These are phyloP conservation scores for Diplodia corticola DNA, from an alignment of 2,329 filamentous ascomycete genomes.

Conservation along the genomic window DNA sequence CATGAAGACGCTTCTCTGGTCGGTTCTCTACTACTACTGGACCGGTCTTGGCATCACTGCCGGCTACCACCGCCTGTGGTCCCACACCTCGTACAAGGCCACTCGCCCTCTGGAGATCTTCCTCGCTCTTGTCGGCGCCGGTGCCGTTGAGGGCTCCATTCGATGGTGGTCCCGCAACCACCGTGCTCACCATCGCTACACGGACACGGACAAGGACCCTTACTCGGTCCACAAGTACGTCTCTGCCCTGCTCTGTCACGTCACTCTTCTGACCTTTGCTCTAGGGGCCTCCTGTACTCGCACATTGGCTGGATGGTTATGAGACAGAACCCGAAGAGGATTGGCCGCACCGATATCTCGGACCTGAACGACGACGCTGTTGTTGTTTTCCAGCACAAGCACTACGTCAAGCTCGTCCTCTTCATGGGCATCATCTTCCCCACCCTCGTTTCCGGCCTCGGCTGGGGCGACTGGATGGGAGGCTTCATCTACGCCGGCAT, in stretches of 20 bases:
- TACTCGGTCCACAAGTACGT: constrained; percentile 51
- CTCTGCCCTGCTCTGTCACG: neutral
- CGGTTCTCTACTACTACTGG: constrained; percentile 81
- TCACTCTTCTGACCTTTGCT: neutral
- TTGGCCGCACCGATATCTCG: constrained; percentile 53
- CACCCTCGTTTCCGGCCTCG: constrained; percentile 49
- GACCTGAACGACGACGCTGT: constrained; percentile 54
- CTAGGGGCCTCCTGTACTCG: constrained; percentile 49
- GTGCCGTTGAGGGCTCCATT: constrained; percentile 52
- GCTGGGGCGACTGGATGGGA: constrained; percentile 52
- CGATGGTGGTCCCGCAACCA: constrained; percentile 54
- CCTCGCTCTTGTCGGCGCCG: constrained; percentile 50
- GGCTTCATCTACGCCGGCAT: constrained; percentile 55
- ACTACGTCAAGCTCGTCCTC: constrained; percentile 51
- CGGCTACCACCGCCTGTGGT: constrained; percentile 75
- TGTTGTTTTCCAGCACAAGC: constrained; percentile 52
- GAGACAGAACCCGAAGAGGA: constrained; percentile 56
- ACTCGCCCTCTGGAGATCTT: constrained; percentile 48
- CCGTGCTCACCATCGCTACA: constrained; percentile 55
- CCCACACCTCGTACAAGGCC: constrained; percentile 51
- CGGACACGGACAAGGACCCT: constrained; percentile 55
- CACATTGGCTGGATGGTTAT: constrained; percentile 57
- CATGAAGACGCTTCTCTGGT: constrained; percentile 70
- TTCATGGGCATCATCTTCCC: constrained; percentile 52
- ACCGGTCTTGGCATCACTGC: constrained; percentile 66